These are phyloP conservation scores for Eutrema japonicum DNA, from an alignment of 345 rosid species.

Conservation along the genomic window DNA sequence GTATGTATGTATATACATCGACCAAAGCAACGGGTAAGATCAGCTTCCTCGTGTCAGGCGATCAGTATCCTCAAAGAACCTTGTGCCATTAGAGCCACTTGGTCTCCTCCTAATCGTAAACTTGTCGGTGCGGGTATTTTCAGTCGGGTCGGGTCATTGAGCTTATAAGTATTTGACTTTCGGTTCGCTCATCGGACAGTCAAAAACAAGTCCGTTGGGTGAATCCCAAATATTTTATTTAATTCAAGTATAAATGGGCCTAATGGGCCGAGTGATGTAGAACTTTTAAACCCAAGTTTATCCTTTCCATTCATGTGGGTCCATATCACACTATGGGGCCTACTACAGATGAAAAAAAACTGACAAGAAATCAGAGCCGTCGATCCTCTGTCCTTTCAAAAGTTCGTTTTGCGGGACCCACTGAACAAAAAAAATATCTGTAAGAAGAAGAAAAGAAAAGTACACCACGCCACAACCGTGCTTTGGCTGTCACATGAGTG, in stretches of 20 bases:
- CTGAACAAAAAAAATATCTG: neutral
- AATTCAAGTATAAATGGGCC: neutral
- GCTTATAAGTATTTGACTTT: neutral
- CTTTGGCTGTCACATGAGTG: constrained; percentile 39
- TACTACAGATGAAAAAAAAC: constrained; percentile 1
- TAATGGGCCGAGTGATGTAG: neutral
- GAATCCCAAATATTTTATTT: neutral
- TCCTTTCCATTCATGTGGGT: neutral
- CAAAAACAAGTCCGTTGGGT: constrained; percentile 25
- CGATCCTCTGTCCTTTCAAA: constrained; percentile 33
- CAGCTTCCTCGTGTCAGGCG: constrained; percentile 35
- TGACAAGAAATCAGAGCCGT: constrained; percentile 45
- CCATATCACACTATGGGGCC: constrained; percentile 4
- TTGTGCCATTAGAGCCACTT: constrained; percentile 44
- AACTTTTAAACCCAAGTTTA: neutral
- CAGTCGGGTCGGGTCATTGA: constrained; percentile 35
- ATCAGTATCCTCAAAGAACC: constrained; percentile 16
- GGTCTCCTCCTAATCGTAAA: constrained; percentile 30
- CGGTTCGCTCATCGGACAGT: neutral
- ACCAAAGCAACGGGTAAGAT: constrained; percentile 13
- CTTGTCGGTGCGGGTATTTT: constrained; percentile 35
- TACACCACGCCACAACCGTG: constrained; percentile 42
- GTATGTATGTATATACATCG: constrained; percentile 8
- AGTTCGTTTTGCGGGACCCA: constrained; percentile 43
- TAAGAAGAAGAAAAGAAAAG: constrained; percentile 23